phyloP scores from a whole-genome alignment of 257 asterid genomes.

The Solanum sejunctum region DNA sequence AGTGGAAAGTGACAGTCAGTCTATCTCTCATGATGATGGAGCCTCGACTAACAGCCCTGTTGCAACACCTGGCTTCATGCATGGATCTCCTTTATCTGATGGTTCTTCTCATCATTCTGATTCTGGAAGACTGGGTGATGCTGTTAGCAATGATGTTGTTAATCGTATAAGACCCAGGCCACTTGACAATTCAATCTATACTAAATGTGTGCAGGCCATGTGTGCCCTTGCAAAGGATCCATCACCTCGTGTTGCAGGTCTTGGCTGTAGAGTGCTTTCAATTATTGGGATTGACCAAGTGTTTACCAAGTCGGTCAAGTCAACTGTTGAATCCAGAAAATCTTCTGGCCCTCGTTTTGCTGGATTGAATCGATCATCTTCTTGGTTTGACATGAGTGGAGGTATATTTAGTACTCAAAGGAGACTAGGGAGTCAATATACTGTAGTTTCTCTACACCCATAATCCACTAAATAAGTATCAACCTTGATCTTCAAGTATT shows the following conservation, averaged over 20 bases:
- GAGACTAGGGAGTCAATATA: neutral
- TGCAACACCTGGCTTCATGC: conserved; percentile 73
- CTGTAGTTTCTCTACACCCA: neutral
- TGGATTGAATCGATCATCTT: conserved; percentile 84
- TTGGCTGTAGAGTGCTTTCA: conserved; percentile 77
- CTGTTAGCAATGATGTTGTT: conserved; percentile 51
- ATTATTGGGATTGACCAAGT: conserved; percentile 94
- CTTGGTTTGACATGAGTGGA: conserved; percentile 86
- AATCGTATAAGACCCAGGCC: conserved; percentile 39
- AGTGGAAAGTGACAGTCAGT: conserved; percentile 43
- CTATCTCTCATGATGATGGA: conserved; percentile 60
- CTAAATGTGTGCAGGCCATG: conserved; percentile 77
- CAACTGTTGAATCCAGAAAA: conserved; percentile 37
- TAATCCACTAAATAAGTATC: neutral
- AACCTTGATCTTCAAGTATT: neutral
- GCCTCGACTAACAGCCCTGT: conserved; percentile 80
- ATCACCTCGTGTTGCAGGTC: conserved; percentile 80
- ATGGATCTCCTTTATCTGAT: conserved; percentile 94
- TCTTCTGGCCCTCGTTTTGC: conserved; percentile 39
- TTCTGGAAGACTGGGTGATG: conserved; percentile 54
- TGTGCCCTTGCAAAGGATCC: conserved; percentile 88
- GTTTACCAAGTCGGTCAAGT: conserved; percentile 55
- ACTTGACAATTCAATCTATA: conserved; percentile 68
- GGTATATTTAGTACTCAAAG: conserved; percentile 24
- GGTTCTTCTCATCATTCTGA: conserved; percentile 90